Base-by-base conservation (phyloP, 2,329 filamentous ascomycete species). In the Pleomassaria siparia region DNA sequence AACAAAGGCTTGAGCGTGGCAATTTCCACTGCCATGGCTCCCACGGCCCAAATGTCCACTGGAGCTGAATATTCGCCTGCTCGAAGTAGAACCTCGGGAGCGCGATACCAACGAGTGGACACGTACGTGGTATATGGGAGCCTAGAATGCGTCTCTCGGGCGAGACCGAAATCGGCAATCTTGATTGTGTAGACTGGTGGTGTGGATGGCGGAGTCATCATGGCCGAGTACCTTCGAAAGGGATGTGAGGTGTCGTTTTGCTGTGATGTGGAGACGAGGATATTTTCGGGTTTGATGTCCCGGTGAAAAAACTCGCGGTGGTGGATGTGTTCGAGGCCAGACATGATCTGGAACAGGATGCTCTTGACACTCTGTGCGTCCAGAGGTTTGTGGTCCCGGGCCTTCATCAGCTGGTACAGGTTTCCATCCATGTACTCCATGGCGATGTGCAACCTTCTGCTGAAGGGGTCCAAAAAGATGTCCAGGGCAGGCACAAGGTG, bases 371-470 rank as follows among this genome's bases (percentile, higher is more conserved):
- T 95, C 51, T 82, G 83, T 45, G 88, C 88, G 65, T 99, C 94
- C 22, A 99, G 80, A 54, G 80, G 87, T 73, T 97, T 97, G 78
- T 96, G 92, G 60, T 99, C 94, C 50, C 94, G 85, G 43, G 94
- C 87, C 77, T 99, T 99, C 94, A 99, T 99, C 54, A 99, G 76
- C 73, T 99, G 94, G 72, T 99, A 99, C 1, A 99, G 80, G 72
- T 99, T 99, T 42, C 94, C 94, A 70, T 99, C 94, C 94, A 99
- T 99, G 74, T 95, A 96, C 76, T 99, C 94, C 94, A 99, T 99
- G 66, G 84, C 86, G 59, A 99, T 99, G 73, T 99, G 94, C 36
- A 99, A 84, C 74, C 96, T 96, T 76, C 91, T 95, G 75, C 83
- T 96, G 70, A 90, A 88, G 0, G 94, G 94, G 66, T 99, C 94